phyloP scores from a whole-genome alignment of 495 filamentous ascomycete species.

The Platismatia glauca region DNA sequence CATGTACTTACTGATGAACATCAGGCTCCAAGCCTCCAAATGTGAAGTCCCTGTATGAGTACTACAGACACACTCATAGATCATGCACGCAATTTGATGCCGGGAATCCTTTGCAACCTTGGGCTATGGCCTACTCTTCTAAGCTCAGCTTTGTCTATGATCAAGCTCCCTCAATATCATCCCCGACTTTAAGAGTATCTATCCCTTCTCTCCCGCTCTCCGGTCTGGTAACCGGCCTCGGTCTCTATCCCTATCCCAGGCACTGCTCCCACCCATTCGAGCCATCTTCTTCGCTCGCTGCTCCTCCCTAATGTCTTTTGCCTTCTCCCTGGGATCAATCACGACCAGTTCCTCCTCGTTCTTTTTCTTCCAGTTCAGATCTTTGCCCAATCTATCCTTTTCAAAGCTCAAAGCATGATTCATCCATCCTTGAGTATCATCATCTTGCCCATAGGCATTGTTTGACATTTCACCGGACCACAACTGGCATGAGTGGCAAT shows the following conservation, averaged over 20 bases:
- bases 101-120: too few relatives aligned
- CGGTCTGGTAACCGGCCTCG: conserved; percentile 15
- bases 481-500: conserved; percentile 79
- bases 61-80: neutral
- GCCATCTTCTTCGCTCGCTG: conserved; percentile 44
- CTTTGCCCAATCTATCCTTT: conserved; percentile 85
- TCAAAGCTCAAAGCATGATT: conserved; percentile 71
- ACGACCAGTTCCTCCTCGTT: conserved; percentile 85
- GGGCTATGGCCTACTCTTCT: too few relatives aligned
- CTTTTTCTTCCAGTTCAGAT: conserved; percentile 79
- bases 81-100: too few relatives aligned
- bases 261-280: conserved; percentile 40
- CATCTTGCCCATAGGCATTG: conserved; percentile 46
- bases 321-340: conserved; percentile 86
- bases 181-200: too few relatives aligned
- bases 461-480: conserved; percentile 52
- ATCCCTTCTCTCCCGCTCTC: conserved; percentile 19
- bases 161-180: too few relatives aligned
- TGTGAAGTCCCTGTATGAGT: too few relatives aligned
- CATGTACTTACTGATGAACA: too few relatives aligned
- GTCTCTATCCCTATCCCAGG: conserved; percentile 47
- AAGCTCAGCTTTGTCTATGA: too few relatives aligned
- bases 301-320: conserved; percentile 59
- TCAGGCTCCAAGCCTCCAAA: too few relatives aligned
- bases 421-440: conserved; percentile 52